Evolutionary conservation across 805 yeast species (phyloP).

Genomic region (Starmerella geochares): DNA sequence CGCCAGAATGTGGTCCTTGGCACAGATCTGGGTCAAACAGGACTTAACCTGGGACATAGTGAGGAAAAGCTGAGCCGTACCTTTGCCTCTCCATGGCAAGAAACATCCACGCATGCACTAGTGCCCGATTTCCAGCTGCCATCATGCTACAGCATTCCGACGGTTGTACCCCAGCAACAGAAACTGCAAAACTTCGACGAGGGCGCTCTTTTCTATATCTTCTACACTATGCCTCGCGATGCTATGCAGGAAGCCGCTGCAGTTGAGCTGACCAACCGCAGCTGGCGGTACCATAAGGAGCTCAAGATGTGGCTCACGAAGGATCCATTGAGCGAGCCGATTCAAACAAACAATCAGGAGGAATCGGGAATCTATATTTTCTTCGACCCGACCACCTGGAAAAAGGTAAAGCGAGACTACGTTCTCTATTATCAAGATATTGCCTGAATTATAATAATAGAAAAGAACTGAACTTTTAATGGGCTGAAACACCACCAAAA

Average conservation of each 20-base stretch:
- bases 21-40: constrained; percentile 57
- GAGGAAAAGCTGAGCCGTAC: constrained; percentile 45
- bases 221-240: constrained; percentile 88
- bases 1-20: constrained; percentile 62
- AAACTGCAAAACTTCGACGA: constrained; percentile 53
- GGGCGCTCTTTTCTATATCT: constrained; percentile 85
- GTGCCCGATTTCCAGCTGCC: constrained; percentile 75
- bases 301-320: constrained; percentile 94
- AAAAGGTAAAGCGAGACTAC: constrained; percentile 70
- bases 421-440: constrained; percentile 52
- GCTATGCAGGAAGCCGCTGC: constrained; percentile 90
- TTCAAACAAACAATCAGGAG: constrained; percentile 66
- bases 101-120: constrained; percentile 78
- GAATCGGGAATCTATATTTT: constrained; percentile 90
- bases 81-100: constrained; percentile 91
- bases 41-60: constrained; percentile 44
- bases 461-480: no score
- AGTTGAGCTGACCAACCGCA: constrained; percentile 76
- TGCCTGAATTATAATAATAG: constrained; percentile 34
- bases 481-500: no score
- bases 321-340: constrained; percentile 81
- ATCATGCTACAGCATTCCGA: constrained; percentile 38
- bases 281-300: constrained; percentile 96
- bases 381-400: constrained; percentile 95
- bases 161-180: constrained; percentile 38